Evolutionary conservation across 768 basidiomycete genomes (phyloP).

Genomic region (Porpolomopsis calyptriformis): DNA sequence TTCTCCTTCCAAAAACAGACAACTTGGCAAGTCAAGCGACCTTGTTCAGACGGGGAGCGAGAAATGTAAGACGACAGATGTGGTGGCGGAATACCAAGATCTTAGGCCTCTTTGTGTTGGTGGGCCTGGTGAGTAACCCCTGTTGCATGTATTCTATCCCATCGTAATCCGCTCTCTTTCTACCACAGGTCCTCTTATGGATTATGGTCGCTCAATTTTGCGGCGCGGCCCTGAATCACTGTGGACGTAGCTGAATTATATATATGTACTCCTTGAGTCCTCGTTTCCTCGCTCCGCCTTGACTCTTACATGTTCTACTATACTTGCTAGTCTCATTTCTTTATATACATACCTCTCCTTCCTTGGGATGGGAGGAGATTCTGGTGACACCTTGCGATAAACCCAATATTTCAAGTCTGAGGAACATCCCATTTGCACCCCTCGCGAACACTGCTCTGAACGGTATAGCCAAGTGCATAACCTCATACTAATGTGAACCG

Average conservation of each 20-base stretch:
- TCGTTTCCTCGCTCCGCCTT: background rate
- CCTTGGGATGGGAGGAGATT: too few species aligned
- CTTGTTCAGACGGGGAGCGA: constrained; percentile 82
- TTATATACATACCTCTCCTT: background rate
- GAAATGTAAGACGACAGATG: constrained; percentile 74
- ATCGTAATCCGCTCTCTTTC: background rate
- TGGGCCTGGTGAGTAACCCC: constrained; percentile 47
- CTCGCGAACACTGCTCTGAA: too few species aligned
- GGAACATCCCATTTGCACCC: too few species aligned
- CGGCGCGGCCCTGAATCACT: constrained; percentile 68
- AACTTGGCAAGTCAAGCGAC: constrained; percentile 90
- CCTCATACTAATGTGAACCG: too few species aligned
- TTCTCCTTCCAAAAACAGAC: constrained; percentile 96
- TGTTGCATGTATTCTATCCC: background rate
- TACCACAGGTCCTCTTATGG: constrained; percentile 59
- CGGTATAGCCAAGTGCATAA: too few species aligned
- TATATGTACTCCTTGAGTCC: constrained; percentile 4
- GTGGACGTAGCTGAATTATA: constrained; percentile 24
- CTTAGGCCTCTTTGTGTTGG: constrained; percentile 53
- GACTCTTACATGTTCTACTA: background rate
- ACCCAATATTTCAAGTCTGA: too few species aligned
- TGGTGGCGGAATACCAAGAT: constrained; percentile 82
- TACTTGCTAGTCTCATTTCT: background rate
- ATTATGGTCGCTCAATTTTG: constrained; percentile 84
- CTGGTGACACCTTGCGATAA: too few species aligned